Percentiles rank a stretch among this genome's conserved stretches.
These are phyloP conservation scores for Tympanopsis confertula DNA, from an alignment of 2,329 filamentous ascomycete genomes.

Conservation along the genomic window DNA sequence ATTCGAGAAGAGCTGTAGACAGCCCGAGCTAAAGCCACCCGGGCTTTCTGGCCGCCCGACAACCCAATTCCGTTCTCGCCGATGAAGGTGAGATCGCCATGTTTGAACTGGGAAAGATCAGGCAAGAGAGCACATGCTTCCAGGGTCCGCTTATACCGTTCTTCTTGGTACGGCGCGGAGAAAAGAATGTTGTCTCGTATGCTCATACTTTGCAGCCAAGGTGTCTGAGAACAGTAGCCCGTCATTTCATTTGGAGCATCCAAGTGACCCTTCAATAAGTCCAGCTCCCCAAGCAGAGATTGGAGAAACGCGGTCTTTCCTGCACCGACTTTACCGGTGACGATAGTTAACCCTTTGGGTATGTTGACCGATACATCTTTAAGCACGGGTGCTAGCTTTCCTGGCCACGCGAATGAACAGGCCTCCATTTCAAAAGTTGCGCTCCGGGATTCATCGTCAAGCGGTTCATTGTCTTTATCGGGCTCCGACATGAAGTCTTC, in stretches of 20 bases:
- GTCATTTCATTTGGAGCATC: constrained; percentile 41
- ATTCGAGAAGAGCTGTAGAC: constrained; percentile 43
- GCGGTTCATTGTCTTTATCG: constrained; percentile 37
- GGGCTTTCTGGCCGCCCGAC: constrained; percentile 48
- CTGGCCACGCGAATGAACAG: constrained; percentile 69
- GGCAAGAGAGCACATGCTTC: constrained; percentile 50
- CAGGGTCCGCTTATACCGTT: constrained; percentile 56
- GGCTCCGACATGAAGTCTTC: constrained; percentile 80
- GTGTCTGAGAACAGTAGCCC: constrained; percentile 53
- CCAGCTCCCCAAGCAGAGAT: constrained; percentile 45
- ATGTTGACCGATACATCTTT: constrained; percentile 40
- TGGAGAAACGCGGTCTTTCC: constrained; percentile 53
- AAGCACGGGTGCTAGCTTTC: constrained; percentile 42
- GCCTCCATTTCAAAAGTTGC: constrained; percentile 34
- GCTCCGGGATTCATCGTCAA: constrained; percentile 1
- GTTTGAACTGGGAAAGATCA: constrained; percentile 50
- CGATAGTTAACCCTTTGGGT: constrained; percentile 41
- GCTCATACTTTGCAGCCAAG: constrained; percentile 60
- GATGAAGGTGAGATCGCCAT: constrained; percentile 50
- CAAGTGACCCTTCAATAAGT: constrained; percentile 35
- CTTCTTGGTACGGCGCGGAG: constrained; percentile 55
- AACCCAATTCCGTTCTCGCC: constrained; percentile 50
- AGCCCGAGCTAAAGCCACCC: constrained; percentile 47
- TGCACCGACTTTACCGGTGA: constrained; percentile 51
- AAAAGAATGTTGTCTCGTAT: constrained; percentile 60